Evolutionary conservation across 2,329 filamentous ascomycete genomes (phyloP).

Genomic region (Epicoccum nigrum): DNA sequence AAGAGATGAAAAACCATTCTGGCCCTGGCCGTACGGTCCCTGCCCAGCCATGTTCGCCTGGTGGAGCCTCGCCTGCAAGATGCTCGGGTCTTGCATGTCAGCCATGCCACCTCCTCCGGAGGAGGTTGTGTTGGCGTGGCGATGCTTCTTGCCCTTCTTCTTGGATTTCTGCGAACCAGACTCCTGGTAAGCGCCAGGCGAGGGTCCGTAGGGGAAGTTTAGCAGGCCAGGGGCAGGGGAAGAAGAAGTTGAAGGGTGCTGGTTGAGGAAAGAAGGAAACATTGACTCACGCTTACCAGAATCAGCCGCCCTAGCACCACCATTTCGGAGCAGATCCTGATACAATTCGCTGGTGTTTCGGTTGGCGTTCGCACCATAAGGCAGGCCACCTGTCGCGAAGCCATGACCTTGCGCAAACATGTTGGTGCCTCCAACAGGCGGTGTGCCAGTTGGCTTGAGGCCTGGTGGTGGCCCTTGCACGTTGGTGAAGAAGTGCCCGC

Average conservation of each 20-base stretch:
- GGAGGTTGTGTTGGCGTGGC: constrained; percentile 99
- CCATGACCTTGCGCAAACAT: constrained; percentile 91
- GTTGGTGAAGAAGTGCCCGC: constrained; percentile 77
- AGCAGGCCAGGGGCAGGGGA: constrained; percentile 89
- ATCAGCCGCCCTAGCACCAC: constrained; percentile 76
- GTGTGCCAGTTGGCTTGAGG: constrained; percentile 91
- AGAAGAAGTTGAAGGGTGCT: constrained; percentile 81
- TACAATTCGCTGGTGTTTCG: constrained; percentile 79
- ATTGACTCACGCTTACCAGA: constrained; percentile 98
- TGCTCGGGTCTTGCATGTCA: constrained; percentile 99
- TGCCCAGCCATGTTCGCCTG: constrained; percentile 82
- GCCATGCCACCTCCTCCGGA: constrained; percentile 98
- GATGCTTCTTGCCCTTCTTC: constrained; percentile 99
- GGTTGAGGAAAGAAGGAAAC: constrained; percentile 89
- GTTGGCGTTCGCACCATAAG: constrained; percentile 67
- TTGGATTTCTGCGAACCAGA: constrained; percentile 91
- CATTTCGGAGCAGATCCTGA: constrained; percentile 78
- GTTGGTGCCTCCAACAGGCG: constrained; percentile 76
- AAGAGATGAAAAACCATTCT: constrained; percentile 93
- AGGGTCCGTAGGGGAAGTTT: constrained; percentile 88
- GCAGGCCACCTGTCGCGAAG: constrained; percentile 72
- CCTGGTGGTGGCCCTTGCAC: constrained; percentile 94
- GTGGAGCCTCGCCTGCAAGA: constrained; percentile 97
- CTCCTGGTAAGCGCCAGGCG: constrained; percentile 87
- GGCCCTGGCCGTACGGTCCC: constrained; percentile 84